A percentile compares a stretch with the other conserved stretches of the same genome.
These are phyloP conservation scores for Lecanicillium sp. DNA, from an alignment of 2,329 filamentous ascomycete genomes.

Conservation along the genomic window DNA sequence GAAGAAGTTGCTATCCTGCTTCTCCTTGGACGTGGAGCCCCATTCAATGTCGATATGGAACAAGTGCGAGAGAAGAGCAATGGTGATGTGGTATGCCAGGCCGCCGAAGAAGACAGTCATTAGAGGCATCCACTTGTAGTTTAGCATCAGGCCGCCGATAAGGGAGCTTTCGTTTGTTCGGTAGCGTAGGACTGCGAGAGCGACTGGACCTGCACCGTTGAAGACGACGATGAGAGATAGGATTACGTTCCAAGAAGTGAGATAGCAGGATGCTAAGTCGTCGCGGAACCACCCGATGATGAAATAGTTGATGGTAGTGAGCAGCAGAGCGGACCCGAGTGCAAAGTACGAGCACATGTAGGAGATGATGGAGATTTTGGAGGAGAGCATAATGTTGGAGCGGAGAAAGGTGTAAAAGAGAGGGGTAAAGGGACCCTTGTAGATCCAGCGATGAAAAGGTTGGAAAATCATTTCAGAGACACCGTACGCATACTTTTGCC, in stretches of 20 bases:
- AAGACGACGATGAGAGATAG: slow-evolving; percentile 58
- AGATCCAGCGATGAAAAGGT: slow-evolving; percentile 53
- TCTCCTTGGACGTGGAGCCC: slow-evolving; percentile 52
- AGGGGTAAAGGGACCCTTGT: slow-evolving; percentile 54
- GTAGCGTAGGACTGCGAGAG: slow-evolving; percentile 55
- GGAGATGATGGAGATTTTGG: slow-evolving; percentile 63
- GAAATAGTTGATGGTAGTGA: slow-evolving; percentile 63
- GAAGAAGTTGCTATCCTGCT: slow-evolving; percentile 47
- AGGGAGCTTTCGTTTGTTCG: slow-evolving; percentile 46
- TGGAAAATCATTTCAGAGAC: slow-evolving; percentile 65
- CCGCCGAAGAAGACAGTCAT: slow-evolving; percentile 36
- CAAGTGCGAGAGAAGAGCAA: slow-evolving; percentile 32
- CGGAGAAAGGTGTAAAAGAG: slow-evolving; percentile 54
- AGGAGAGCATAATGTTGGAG: slow-evolving; percentile 53
- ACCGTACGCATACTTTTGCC: slow-evolving; percentile 68
- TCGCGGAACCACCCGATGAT: slow-evolving; percentile 64
- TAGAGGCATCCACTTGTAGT: slow-evolving; percentile 55
- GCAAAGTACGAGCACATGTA: slow-evolving; percentile 68
- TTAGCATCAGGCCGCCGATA: slow-evolving; percentile 29
- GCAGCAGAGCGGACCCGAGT: slow-evolving; percentile 57
- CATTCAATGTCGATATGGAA: slow-evolving; percentile 36
- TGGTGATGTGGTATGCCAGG: slow-evolving; percentile 32
- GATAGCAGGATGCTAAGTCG: slow-evolving; percentile 57
- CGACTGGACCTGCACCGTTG: slow-evolving; percentile 50
- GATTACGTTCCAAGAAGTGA: slow-evolving; percentile 58